Evolutionary conservation across 2,329 filamentous ascomycete genomes (phyloP).

Genomic region (Sclerotiophoma versabilis): DNA sequence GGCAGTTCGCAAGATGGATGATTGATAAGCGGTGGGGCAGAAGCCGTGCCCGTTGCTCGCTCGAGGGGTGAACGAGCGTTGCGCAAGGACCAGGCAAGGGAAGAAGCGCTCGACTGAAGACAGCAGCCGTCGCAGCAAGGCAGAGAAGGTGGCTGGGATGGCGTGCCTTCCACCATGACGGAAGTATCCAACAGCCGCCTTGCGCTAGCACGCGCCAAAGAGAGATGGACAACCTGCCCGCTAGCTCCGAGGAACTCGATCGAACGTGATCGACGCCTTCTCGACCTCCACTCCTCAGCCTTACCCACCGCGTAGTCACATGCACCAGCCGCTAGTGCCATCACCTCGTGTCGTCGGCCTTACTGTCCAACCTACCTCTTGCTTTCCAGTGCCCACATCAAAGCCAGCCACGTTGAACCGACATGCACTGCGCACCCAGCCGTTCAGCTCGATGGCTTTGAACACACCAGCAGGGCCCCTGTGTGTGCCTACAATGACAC

Average conservation of each 20-base stretch:
- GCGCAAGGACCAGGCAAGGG: conserved; percentile 20
- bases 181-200: conserved; percentile 11
- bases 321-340: conserved; percentile 10
- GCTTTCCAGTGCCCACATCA: background rate
- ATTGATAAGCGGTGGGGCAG: conserved; percentile 21
- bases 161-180: conserved; percentile 32
- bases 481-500: background rate
- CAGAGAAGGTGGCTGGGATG: conserved; percentile 24
- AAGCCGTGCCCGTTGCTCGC: conserved; percentile 1
- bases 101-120: conserved; percentile 9
- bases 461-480: background rate
- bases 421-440: background rate
- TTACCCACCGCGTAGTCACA: conserved; percentile 18
- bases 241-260: conserved; percentile 24
- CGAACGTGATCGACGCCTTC: conserved; percentile 34
- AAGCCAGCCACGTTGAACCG: background rate
- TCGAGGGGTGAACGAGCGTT: conserved; percentile 15
- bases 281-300: conserved; percentile 28
- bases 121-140: conserved; percentile 21
- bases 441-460: background rate
- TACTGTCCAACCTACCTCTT: no score
- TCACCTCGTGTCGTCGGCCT: background rate
- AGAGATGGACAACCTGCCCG: conserved; percentile 18
- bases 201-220: conserved; percentile 15
- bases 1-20: conserved; percentile 5